phyloP scores from a whole-genome alignment of 1,284 basidiomycete genomes.

The Filobasidium uniguttulatum region DNA sequence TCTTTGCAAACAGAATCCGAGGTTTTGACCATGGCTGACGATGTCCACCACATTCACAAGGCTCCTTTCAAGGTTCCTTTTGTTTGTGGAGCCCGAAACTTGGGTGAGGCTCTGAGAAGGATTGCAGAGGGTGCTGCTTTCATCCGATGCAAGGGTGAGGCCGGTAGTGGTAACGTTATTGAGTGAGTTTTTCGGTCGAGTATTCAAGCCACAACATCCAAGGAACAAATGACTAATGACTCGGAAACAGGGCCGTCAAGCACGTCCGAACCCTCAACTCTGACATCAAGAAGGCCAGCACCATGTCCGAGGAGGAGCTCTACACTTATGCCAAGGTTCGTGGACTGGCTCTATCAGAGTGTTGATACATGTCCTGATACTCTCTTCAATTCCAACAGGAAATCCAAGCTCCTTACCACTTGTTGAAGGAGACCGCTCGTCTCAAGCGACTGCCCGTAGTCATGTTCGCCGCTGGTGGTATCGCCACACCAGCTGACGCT shows the following conservation, averaged over 20 bases:
- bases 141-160: constrained; percentile 94
- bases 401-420: constrained; percentile 87
- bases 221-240: no score
- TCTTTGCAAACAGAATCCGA: constrained; percentile 71
- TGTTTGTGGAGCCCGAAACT: constrained; percentile 47
- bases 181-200: constrained; percentile 45
- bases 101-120: constrained; percentile 77
- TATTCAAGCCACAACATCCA: no score
- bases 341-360: constrained; percentile 22
- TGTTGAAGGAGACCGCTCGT: constrained; percentile 90
- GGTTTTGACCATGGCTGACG: constrained; percentile 90
- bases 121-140: constrained; percentile 96
- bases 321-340: constrained; percentile 70
- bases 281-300: constrained; percentile 72
- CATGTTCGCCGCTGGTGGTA: constrained; percentile 81
- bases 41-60: constrained; percentile 61
- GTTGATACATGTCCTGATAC: not conserved
- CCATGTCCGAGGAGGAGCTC: constrained; percentile 89
- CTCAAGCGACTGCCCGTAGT: constrained; percentile 86
- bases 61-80: constrained; percentile 70
- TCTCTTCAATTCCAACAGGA: constrained; percentile 32
- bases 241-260: constrained; percentile 52
- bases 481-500: constrained; percentile 96
- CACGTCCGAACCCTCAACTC: constrained; percentile 72
- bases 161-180: constrained; percentile 94